phyloP scores from a whole-genome alignment of 352 stramenopile species.

The Phytophthora foliorum region DNA sequence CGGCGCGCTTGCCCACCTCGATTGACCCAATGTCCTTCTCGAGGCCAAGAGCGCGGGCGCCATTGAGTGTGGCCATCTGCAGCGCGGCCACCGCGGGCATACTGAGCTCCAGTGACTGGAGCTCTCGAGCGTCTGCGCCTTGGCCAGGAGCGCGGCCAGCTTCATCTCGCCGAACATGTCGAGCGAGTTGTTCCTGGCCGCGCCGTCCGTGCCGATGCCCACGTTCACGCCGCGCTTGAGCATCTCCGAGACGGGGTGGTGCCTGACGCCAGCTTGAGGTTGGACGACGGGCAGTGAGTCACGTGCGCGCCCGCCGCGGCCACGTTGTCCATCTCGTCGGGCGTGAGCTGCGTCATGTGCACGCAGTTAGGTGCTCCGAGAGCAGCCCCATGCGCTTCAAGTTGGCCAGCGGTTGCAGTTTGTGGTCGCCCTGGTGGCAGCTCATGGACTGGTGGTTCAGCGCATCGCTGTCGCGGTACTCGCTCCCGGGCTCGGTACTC shows the following conservation, averaged over 20 bases:
- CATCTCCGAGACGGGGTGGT: constrained; percentile 76
- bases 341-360: constrained; percentile 84
- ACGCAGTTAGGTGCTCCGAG: constrained; percentile 66
- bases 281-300: constrained; percentile 89
- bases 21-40: constrained; percentile 87
- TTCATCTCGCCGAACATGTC: no score
- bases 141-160: constrained; percentile 86
- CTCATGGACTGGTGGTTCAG: constrained; percentile 65
- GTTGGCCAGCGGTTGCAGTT: constrained; percentile 75
- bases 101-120: no score
- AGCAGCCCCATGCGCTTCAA: constrained; percentile 75
- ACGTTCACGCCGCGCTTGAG: constrained; percentile 88
- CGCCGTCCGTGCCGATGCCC: constrained; percentile 87
- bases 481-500: no score
- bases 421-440: constrained; percentile 77
- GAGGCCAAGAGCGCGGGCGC: constrained; percentile 85
- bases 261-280: constrained; percentile 88
- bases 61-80: constrained; percentile 92
- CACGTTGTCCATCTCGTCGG: constrained; percentile 80
- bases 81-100: constrained; percentile 69
- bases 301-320: constrained; percentile 60
- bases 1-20: constrained; percentile 86
- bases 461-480: constrained; percentile 78
- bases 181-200: constrained; percentile 91
- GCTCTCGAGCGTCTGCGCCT: constrained; percentile 76